Percentiles rank a stretch among this genome's conserved stretches.
phyloP scores from a whole-genome alignment of 345 rosid species.

The Eucalyptus pauciflora region DNA sequence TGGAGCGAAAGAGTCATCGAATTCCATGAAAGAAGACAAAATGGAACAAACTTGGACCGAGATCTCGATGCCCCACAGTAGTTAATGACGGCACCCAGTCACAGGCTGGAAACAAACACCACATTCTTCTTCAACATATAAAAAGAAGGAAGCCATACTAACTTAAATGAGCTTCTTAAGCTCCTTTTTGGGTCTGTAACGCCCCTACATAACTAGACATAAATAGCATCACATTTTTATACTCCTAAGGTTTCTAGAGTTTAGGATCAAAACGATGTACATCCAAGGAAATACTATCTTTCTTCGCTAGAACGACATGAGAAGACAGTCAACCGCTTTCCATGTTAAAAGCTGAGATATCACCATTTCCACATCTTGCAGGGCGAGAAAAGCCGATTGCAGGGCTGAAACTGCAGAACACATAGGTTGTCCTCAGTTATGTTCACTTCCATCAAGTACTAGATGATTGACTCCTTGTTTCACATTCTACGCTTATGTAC shows the following conservation, averaged over 20 bases:
- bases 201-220: constrained; percentile 11
- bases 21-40: not conserved
- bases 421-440: not conserved
- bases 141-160: not conserved
- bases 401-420: not conserved
- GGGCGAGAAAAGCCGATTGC: not conserved
- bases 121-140: not conserved
- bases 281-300: not conserved
- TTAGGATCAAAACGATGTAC: not conserved
- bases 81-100: not conserved
- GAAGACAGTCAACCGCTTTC: not conserved
- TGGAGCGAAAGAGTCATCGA: not conserved
- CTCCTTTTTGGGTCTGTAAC: not conserved
- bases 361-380: not conserved
- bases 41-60: not conserved
- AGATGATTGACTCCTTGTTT: not conserved
- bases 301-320: not conserved
- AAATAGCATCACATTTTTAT: not conserved
- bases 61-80: not conserved
- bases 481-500: constrained; percentile 4
- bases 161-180: not conserved
- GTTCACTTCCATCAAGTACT: not conserved
- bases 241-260: constrained; percentile 1
- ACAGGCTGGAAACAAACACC: not conserved
- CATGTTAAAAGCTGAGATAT: not conserved